phyloP scores from a whole-genome alignment of 2,329 filamentous ascomycete species.

The Orbilia javanica region DNA sequence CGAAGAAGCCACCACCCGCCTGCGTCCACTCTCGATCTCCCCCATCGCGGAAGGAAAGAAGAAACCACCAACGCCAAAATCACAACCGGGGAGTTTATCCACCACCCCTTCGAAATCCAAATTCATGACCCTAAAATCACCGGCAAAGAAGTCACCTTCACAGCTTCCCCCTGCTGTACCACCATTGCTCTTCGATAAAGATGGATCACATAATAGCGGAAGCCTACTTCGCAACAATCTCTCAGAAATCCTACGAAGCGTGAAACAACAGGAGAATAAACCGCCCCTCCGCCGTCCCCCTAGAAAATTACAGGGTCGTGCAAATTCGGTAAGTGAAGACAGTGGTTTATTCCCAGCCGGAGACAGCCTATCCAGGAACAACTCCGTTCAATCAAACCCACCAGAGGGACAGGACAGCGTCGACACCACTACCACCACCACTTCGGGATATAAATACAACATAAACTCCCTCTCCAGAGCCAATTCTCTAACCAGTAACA shows the following conservation, averaged over 20 bases:
- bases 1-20: constrained; percentile 23
- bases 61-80: neutral
- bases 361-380: constrained; percentile 37
- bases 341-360: constrained; percentile 1
- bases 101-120: constrained; percentile 49
- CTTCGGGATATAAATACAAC: constrained; percentile 7
- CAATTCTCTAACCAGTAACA: constrained; percentile 28
- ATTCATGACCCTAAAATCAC: constrained; percentile 49
- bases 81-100: constrained; percentile 19
- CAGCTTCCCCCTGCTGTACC: constrained; percentile 8
- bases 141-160: constrained; percentile 38
- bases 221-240: constrained; percentile 47
- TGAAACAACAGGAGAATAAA: constrained; percentile 52
- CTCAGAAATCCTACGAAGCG: constrained; percentile 44
- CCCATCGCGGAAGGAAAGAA: neutral
- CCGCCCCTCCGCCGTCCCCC: constrained; percentile 23
- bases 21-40: constrained; percentile 44
- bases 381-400: constrained; percentile 47
- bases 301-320: constrained; percentile 51
- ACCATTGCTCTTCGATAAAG: constrained; percentile 17
- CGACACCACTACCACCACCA: neutral
- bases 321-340: constrained; percentile 35
- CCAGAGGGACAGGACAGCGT: neutral
- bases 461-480: constrained; percentile 32
- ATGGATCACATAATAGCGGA: constrained; percentile 3